Conservation (phyloP, 2,329 filamentous ascomycete genomes). For the Arthrobotrys entomopaga region DNA sequence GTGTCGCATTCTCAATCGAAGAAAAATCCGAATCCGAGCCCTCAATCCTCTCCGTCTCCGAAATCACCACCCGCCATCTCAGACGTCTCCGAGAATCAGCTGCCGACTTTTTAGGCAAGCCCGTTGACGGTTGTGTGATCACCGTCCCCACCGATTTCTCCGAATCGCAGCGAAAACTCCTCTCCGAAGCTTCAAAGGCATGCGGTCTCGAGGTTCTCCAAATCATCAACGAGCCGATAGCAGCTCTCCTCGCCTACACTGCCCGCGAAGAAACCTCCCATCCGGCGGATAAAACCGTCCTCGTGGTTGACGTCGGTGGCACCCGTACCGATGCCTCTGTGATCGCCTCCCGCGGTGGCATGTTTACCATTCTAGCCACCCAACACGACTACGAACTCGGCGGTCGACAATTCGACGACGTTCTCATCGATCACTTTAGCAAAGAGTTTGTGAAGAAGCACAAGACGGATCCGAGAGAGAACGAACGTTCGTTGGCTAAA, state of each 20-base stretch:
- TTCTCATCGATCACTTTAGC: conserved; percentile 93
- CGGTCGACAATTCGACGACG: conserved; percentile 85
- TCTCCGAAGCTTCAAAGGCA: conserved; percentile 79
- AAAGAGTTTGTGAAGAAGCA: conserved; percentile 99
- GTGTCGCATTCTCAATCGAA: conserved; percentile 82
- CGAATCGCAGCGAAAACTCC: conserved; percentile 83
- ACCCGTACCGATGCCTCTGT: conserved; percentile 92
- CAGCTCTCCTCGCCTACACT: conserved; percentile 89
- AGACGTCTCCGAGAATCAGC: conserved; percentile 83
- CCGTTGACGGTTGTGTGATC: conserved; percentile 93
- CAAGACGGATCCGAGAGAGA: conserved; percentile 84
- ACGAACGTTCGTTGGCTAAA: conserved; percentile 85
- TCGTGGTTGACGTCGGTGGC: conserved; percentile 92
- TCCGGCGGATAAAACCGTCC: conserved; percentile 83
- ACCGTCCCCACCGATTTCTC: conserved; percentile 93
- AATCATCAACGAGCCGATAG: conserved; percentile 89
- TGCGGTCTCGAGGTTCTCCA: conserved; percentile 90
- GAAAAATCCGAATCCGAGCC: conserved; percentile 74
- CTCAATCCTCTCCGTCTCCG: conserved; percentile 79
- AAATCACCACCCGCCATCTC: conserved; percentile 85
- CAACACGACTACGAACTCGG: conserved; percentile 95
- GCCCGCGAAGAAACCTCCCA: conserved; percentile 68
- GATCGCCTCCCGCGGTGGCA: conserved; percentile 88
- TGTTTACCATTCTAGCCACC: conserved; percentile 94
- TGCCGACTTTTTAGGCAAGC: conserved; percentile 90